phyloP scores from a whole-genome alignment of 192 early-diverging fungal genomes.

The Pilaira anomala region DNA sequence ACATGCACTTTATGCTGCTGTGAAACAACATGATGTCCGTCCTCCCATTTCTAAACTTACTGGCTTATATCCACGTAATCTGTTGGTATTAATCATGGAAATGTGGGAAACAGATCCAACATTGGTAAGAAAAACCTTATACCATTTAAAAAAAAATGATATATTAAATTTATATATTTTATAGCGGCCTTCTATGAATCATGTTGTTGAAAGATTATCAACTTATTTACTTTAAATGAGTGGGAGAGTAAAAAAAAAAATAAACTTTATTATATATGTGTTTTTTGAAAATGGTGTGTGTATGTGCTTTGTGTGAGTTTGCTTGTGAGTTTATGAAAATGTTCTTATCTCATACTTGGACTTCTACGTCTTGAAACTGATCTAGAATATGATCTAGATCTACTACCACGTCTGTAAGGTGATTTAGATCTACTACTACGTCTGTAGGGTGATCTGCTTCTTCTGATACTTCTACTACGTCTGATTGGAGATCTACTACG shows the following conservation, averaged over 20 bases:
- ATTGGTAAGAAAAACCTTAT: conserved; percentile 29
- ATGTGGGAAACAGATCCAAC: conserved; percentile 70
- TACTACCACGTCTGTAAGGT: no score
- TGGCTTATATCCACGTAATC: conserved; percentile 53
- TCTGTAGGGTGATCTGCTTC: no score
- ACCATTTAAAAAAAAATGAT: no score
- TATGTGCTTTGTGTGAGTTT: background rate
- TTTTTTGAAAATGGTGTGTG: background rate
- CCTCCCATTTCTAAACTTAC: conserved; percentile 54
- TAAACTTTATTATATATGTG: background rate
- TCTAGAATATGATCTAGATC: no score
- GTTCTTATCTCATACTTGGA: background rate
- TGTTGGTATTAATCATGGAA: conserved; percentile 60
- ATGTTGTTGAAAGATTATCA: conserved; percentile 67
- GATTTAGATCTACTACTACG: no score
- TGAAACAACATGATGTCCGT: conserved; percentile 58
- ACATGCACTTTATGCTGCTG: conserved; percentile 31
- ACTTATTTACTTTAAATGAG: conserved; percentile 45
- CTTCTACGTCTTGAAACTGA: conserved; percentile 11
- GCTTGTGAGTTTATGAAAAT: background rate
- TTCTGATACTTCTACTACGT: no score
- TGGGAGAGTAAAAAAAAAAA: background rate
- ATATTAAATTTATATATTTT: background rate
- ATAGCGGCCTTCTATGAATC: conserved; percentile 62
- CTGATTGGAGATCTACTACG: conserved; percentile 7